phyloP scores from a whole-genome alignment of 2,329 filamentous ascomycete genomes.

The Lachnellula cervina region DNA sequence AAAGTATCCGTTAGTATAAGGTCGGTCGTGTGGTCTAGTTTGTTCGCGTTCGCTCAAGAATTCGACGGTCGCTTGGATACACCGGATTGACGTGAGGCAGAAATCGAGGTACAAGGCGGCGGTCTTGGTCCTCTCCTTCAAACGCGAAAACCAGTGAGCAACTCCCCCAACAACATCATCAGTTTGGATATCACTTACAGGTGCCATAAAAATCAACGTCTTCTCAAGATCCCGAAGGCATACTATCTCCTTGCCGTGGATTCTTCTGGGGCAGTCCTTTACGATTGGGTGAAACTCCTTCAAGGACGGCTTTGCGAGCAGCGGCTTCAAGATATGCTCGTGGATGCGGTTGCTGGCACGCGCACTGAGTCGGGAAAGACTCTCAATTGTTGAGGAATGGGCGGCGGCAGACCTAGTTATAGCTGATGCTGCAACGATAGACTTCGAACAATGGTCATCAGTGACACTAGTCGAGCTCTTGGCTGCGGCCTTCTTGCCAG shows the following conservation, averaged over 20 bases:
- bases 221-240: conserved; percentile 93
- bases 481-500: conserved; percentile 44
- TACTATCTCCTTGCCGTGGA: conserved; percentile 78
- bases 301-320: conserved; percentile 66
- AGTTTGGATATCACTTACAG: conserved; percentile 70
- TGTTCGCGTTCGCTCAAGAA: conserved; percentile 83
- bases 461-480: conserved; percentile 36
- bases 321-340: conserved; percentile 71
- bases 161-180: conserved; percentile 56
- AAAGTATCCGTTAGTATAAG: conserved; percentile 95
- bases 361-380: conserved; percentile 58
- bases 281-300: conserved; percentile 79
- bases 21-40: conserved; percentile 75
- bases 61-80: conserved; percentile 84
- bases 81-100: conserved; percentile 84
- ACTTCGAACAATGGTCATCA: conserved; percentile 36
- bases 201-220: conserved; percentile 83
- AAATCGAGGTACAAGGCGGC: conserved; percentile 75
- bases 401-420: conserved; percentile 57
- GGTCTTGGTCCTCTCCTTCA: conserved; percentile 72
- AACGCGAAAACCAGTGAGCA: conserved; percentile 62
- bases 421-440: conserved; percentile 45
- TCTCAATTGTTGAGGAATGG: conserved; percentile 41
- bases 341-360: conserved; percentile 73
- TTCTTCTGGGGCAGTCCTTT: conserved; percentile 71